These are phyloP conservation scores for Lactifluus volemus DNA, from an alignment of 768 basidiomycete species.

Conservation along the genomic window DNA sequence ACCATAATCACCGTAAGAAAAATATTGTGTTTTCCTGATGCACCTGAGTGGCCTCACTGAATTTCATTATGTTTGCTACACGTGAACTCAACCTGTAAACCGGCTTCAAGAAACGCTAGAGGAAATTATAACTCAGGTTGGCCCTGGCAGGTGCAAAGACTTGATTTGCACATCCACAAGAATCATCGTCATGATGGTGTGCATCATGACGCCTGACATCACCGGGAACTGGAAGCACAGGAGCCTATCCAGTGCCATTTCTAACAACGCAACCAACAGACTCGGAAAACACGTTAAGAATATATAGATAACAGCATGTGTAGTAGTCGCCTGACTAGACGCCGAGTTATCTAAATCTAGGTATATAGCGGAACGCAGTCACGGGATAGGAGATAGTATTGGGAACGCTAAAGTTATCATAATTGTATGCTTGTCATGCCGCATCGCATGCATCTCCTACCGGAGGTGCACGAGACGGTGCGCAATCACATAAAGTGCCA, in stretches of 20 bases:
- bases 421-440: not conserved
- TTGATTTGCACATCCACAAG: no score
- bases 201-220: no score
- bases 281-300: not conserved
- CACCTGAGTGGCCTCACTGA: no score
- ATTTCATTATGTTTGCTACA: no score
- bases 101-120: no score
- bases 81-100: no score
- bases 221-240: no score
- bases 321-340: constrained; percentile 12
- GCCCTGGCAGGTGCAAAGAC: no score
- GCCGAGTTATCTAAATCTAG: not conserved
- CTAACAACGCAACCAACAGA: constrained; percentile 1
- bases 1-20: no score
- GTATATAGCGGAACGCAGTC: not conserved
- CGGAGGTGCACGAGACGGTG: constrained; percentile 3
- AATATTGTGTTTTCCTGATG: no score
- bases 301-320: constrained; percentile 6
- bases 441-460: constrained; percentile 3
- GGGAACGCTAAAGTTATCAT: not conserved
- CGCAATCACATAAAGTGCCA: constrained; percentile 6
- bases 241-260: not conserved
- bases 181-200: no score
- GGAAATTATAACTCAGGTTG: no score
- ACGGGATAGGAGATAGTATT: not conserved